Evolutionary conservation across 208 protist species (phyloP).

Genomic region (Leptomonas pyrrhocoris): DNA sequence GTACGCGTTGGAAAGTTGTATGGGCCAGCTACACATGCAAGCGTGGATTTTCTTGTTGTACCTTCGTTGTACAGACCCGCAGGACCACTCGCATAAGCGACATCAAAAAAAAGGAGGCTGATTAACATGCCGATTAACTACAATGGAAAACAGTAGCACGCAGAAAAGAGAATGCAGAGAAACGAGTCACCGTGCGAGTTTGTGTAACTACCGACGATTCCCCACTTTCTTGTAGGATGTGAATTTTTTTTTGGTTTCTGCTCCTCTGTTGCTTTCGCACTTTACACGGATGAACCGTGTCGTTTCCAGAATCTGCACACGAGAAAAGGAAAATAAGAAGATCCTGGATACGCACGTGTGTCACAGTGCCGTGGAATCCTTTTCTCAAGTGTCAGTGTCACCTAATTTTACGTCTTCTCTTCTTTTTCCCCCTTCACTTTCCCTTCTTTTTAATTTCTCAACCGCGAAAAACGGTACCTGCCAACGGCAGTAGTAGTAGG

Average conservation of each 20-base stretch:
- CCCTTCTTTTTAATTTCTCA: slow-evolving; percentile 1
- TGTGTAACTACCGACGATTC: no score
- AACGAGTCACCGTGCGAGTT: no score
- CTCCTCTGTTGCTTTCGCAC: no score
- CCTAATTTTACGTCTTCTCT: neutral
- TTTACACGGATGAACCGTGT: no score
- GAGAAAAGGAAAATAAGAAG: no score
- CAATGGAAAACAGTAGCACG: neutral
- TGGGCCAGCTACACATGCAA: neutral
- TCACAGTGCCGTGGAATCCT: neutral
- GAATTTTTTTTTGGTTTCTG: no score
- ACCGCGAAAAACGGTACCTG: neutral
- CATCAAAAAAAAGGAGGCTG: slow-evolving; percentile 5
- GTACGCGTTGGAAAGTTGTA: neutral
- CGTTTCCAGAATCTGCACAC: no score
- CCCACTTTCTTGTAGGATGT: no score
- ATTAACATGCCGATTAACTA: neutral
- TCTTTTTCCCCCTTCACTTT: neutral
- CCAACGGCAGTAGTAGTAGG: slow-evolving; percentile 1
- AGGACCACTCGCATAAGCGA: neutral
- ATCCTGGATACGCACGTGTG: no score
- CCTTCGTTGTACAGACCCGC: neutral
- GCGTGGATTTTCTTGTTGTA: neutral
- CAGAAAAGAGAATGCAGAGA: no score
- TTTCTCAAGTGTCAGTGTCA: neutral